Evolutionary conservation across 2,329 filamentous ascomycete genomes (phyloP), one percentile per base, ranked within the genome.

Genomic region (Cercospora sp.): DNA sequence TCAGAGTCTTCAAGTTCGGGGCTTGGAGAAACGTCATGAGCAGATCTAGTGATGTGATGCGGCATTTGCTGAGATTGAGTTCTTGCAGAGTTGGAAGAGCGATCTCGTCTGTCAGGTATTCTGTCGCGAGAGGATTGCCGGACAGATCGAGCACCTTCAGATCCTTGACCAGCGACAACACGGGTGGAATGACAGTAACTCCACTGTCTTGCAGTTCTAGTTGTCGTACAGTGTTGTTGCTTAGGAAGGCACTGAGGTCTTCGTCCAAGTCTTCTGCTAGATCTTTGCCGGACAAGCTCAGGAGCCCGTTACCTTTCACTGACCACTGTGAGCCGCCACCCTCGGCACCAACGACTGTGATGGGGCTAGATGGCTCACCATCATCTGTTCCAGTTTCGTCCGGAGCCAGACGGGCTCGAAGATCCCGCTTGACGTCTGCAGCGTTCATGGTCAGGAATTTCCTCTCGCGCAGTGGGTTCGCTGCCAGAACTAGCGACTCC

Each of bases 391-490:
- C 67, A 6, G 84, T 84, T 9, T 84, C 82, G 3, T 82, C 79
- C 72, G 91, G 87, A 76, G 89, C 86, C 69, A 94, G 81, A 28
- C 92, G 87, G 40, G 85, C 85, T 20, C 87, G 85, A 53, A 97
- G 81, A 53, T 89, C 88, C 51, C 87, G 86, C 79, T 97, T 97
- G 69, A 98, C 82, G 64, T 95, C 91, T 13, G 93, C 91, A 0
- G 91, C 93, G 23, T 86, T 86, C 81, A 96, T 91, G 0, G 88
- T 90, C 13, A 94, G 83, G 73, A 95, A 93, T 77, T 93, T 97
- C 77, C 91, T 93, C 77, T 97, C 93, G 13, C 91, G 86, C 13
- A 99, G 82, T 0, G 95, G 95, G 75, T 99, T 99, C n/a, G 93
- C 93, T 53, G 89, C 89, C 33, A 99, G 83, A 4, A 90, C 88